Evolutionary conservation across 2,329 filamentous ascomycete species (phyloP).

Genomic region (Gremmenia infestans): DNA sequence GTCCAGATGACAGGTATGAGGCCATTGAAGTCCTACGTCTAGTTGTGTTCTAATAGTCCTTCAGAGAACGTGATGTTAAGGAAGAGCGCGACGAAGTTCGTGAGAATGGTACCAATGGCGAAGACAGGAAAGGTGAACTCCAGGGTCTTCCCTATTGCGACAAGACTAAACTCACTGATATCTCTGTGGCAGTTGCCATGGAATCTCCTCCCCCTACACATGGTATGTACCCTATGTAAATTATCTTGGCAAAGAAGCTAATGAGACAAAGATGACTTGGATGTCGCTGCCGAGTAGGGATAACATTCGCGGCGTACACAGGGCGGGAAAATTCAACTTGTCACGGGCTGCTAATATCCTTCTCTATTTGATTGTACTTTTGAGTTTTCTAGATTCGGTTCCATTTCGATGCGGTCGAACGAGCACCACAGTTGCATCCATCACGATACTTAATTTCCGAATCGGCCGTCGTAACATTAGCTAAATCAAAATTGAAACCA

Average conservation of each 20-base stretch:
- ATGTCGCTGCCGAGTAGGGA: slow-evolving; percentile 69
- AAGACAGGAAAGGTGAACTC: slow-evolving; percentile 80
- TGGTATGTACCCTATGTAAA: neutral
- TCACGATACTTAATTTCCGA: slow-evolving; percentile 1
- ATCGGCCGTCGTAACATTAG: slow-evolving; percentile 13
- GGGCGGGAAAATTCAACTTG: slow-evolving; percentile 25
- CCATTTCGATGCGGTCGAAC: slow-evolving; percentile 17
- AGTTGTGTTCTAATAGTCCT: neutral
- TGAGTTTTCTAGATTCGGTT: slow-evolving; percentile 32
- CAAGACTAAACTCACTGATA: slow-evolving; percentile 25
- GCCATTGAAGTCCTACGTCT: neutral
- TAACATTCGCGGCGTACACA: slow-evolving; percentile 18
- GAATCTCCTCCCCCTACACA: slow-evolving; percentile 66
- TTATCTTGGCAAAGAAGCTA: neutral
- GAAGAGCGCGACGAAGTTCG: slow-evolving; percentile 64
- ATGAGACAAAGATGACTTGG: slow-evolving; percentile 80
- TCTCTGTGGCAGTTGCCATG: slow-evolving; percentile 41
- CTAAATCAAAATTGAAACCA: slow-evolving; percentile 5
- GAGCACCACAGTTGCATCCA: slow-evolving; percentile 2
- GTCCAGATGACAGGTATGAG: slow-evolving; percentile 56
- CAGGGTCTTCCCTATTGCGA: slow-evolving; percentile 13
- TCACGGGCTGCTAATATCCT: slow-evolving; percentile 25
- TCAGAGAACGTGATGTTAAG: slow-evolving; percentile 42
- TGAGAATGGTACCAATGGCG: slow-evolving; percentile 75
- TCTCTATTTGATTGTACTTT: slow-evolving; percentile 27